A percentile compares a stretch with the other conserved stretches of the same genome.
Conservation (phyloP, 176 grass and related monocot species). For the Tuctoria greenei region DNA sequence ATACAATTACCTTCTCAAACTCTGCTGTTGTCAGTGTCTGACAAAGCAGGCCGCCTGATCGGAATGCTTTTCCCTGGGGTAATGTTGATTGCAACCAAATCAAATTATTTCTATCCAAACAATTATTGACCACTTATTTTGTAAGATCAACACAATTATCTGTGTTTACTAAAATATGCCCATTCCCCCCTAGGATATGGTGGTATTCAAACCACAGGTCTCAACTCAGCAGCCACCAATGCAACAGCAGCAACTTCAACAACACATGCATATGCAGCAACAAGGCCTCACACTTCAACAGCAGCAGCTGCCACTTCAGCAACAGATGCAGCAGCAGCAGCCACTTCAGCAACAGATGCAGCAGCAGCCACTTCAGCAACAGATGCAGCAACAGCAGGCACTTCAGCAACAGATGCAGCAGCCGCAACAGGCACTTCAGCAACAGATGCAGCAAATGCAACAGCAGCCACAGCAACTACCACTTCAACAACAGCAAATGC, state of each 20-base stretch:
- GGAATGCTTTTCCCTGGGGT: slow-evolving; percentile 99
- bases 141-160: slow-evolving; percentile 28
- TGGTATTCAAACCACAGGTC: slow-evolving; percentile 98
- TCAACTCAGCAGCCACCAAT: slow-evolving; percentile 65
- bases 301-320: slow-evolving; percentile 40
- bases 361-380: slow-evolving; percentile 27
- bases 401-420: slow-evolving; percentile 35
- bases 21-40: slow-evolving; percentile 85
- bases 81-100: slow-evolving; percentile 34
- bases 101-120: neutral
- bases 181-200: slow-evolving; percentile 64
- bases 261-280: slow-evolving; percentile 56
- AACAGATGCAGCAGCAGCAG: slow-evolving; percentile 23
- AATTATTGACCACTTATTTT: neutral
- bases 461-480: slow-evolving; percentile 29
- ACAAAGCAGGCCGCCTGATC: slow-evolving; percentile 85
- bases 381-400: slow-evolving; percentile 18
- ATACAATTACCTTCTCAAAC: slow-evolving; percentile 98
- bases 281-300: slow-evolving; percentile 47
- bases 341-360: slow-evolving; percentile 5
- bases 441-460: slow-evolving; percentile 33
- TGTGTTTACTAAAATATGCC: neutral
- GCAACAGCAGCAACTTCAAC: slow-evolving; percentile 45
- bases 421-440: slow-evolving; percentile 38
- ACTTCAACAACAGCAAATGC: slow-evolving; percentile 27